Percentiles rank a stretch among this genome's conserved stretches.
phyloP scores from a whole-genome alignment of 345 rosid genomes.

The Trapa incisa region DNA sequence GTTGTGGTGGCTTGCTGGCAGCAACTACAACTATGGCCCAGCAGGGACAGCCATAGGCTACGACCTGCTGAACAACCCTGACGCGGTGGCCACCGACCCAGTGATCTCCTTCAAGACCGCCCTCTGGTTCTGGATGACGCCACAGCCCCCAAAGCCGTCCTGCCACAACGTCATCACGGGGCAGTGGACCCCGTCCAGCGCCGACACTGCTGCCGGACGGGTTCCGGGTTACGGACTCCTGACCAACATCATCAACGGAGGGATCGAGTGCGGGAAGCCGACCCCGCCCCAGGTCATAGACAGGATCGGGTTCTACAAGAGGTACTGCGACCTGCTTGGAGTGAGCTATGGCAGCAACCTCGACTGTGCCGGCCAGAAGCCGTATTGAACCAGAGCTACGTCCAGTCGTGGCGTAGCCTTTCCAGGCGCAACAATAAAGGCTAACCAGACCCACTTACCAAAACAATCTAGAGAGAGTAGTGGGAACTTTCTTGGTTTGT shows the following conservation, averaged over 20 bases:
- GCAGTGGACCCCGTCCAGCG: not conserved
- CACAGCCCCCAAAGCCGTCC: conserved; percentile 18
- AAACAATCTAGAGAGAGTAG: no score
- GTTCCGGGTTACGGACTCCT: conserved; percentile 21
- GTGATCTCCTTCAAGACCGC: conserved; percentile 22
- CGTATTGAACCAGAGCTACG: no score
- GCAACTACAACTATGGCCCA: conserved; percentile 26
- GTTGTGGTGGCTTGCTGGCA: not conserved
- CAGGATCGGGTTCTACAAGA: conserved; percentile 20
- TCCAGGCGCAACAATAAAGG: no score
- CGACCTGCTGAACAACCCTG: conserved; percentile 12
- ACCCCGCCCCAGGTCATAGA: not conserved
- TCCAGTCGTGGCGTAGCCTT: no score
- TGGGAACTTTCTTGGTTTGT: no score
- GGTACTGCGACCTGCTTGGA: conserved; percentile 13
- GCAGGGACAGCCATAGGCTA: conserved; percentile 14
- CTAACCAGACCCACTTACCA: no score
- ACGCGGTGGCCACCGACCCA: conserved; percentile 13
- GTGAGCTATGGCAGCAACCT: conserved; percentile 10
- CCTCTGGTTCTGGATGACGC: conserved; percentile 28
- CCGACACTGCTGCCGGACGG: conserved; percentile 8
- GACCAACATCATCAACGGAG: conserved; percentile 23
- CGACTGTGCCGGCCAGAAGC: not conserved
- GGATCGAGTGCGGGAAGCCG: conserved; percentile 12
- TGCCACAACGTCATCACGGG: conserved; percentile 16